Base-by-base conservation (phyloP, 2,329 filamentous ascomycete genomes). In the Diaporthe longicolla region DNA sequence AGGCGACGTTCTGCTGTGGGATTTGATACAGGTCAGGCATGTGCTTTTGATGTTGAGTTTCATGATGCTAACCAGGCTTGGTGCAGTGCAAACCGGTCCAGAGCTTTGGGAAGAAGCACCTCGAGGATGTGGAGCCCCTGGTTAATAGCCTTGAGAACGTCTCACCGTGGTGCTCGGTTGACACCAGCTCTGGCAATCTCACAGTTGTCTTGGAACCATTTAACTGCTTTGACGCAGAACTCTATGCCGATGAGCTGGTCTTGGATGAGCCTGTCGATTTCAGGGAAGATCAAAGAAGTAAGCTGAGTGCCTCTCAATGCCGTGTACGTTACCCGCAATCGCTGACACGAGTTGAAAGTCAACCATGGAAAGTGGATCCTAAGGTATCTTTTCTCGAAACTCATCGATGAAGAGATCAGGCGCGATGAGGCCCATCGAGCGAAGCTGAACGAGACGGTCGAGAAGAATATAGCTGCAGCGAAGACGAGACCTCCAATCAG, bases 321-420 rank as follows among this genome's bases (percentile, higher is more conserved):
- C 29, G 32, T n/a, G 26, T 13, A 50, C 43, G 15, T 7, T 40
- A 61, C 6, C 76, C 80, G 71, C 78, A 72, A 71, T n/a, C 40
- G 35, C 43, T 71, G 26, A 71, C 57, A 55, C 35, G 8, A 32
- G 11, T 8, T 19, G 4, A 35, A 76, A 97, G 94, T 98, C 82
- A 98, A 98, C 80, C 91, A 98, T 59, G 97, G 97, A 11, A 98
- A 97, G 86, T 99, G 97, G 97, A 91, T 98, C 59, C 85, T 99
- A 74, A 91, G 97, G 45, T 97, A 98, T 82, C 88, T 99, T 0
- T 99, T 99, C 84, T 92, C 93, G 13, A 93, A 93, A 72, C 87
- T 98, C 55, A 93, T 99, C 71, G 94, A 97, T 75, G 95, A 98
- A 82, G 94, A 98, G 82, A 93, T 98, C 77, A 92, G 89, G 77